These are phyloP conservation scores for Fusarium neocosmosporiellum DNA, from an alignment of 2,329 filamentous ascomycete genomes.

Conservation along the genomic window DNA sequence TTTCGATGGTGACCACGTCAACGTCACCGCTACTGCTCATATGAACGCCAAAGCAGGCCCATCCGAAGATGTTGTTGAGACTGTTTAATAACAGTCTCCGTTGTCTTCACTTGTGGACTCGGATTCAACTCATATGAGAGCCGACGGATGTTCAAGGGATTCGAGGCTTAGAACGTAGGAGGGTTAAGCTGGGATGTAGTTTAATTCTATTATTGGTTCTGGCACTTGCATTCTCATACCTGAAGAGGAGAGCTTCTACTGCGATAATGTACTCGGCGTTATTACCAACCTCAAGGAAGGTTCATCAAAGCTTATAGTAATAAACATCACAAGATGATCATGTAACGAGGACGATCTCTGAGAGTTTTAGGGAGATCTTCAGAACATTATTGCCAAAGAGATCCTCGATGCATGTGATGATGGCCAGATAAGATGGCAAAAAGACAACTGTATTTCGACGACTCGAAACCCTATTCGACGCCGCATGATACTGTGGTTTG, in stretches of 20 bases:
- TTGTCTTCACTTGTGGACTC: not conserved
- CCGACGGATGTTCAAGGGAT: rapidly evolving
- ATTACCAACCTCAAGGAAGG: no score
- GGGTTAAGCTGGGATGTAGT: not conserved
- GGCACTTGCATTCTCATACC: no score
- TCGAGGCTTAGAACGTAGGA: not conserved
- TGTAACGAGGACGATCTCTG: no score
- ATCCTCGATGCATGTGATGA: not conserved
- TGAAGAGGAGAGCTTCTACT: no score
- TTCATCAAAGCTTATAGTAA: no score
- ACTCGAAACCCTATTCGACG: not conserved
- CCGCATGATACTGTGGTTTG: not conserved
- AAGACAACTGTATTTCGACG: not conserved
- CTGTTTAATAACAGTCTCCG: not conserved
- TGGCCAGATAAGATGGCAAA: not conserved
- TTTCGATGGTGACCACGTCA: not conserved
- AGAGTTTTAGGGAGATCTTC: no score
- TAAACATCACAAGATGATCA: no score
- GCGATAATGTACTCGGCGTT: no score
- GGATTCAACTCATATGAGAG: not conserved
- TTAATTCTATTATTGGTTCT: not conserved
- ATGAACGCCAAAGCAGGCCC: not conserved
- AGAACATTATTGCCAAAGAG: no score
- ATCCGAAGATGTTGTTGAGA: not conserved
- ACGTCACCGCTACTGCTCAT: not conserved